Percentiles rank a stretch among this genome's conserved stretches.
Conservation (phyloP, 164 flowering plant genomes). For the Annona cherimola region DNA sequence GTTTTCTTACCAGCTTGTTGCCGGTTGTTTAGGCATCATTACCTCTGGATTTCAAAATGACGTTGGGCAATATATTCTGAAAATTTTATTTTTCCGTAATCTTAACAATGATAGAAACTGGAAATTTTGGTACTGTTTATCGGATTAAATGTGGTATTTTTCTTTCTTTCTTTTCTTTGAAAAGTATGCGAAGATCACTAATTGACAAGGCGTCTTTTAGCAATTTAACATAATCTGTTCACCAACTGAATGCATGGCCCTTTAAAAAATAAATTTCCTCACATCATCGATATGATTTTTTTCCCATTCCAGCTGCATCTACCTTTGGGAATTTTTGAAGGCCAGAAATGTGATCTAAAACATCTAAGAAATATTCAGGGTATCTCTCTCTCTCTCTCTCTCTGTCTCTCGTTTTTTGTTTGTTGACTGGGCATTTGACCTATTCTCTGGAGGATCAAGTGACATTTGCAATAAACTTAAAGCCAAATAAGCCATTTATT, state of each 20-base stretch:
- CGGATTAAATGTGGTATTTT: not conserved
- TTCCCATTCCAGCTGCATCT: slow-evolving; percentile 32
- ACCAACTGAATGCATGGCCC: not conserved
- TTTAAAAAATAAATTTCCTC: not conserved
- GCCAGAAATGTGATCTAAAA: slow-evolving; percentile 20
- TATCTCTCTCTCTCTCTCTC: slow-evolving; percentile 20
- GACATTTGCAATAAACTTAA: not conserved
- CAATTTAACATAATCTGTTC: not conserved
- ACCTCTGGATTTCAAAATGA: not conserved
- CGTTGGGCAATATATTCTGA: no score
- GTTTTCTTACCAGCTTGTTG: not conserved
- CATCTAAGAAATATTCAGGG: slow-evolving; percentile 38
- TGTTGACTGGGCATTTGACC: not conserved
- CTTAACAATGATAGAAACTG: no score
- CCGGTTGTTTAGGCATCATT: not conserved
- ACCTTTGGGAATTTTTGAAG: slow-evolving; percentile 18
- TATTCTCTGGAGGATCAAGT: not conserved
- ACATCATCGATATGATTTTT: slow-evolving; percentile 7
- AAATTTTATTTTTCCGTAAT: no score
- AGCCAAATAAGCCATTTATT: not conserved
- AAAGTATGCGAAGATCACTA: no score
- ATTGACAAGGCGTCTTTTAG: not conserved
- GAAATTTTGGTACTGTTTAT: not conserved
- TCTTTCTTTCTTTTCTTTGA: no score
- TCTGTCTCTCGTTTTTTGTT: slow-evolving; percentile 10